Percentiles rank a stretch among this genome's conserved stretches.
phyloP scores from a whole-genome alignment of 306 rosid genomes.

The Cyclanthera cordifolia region DNA sequence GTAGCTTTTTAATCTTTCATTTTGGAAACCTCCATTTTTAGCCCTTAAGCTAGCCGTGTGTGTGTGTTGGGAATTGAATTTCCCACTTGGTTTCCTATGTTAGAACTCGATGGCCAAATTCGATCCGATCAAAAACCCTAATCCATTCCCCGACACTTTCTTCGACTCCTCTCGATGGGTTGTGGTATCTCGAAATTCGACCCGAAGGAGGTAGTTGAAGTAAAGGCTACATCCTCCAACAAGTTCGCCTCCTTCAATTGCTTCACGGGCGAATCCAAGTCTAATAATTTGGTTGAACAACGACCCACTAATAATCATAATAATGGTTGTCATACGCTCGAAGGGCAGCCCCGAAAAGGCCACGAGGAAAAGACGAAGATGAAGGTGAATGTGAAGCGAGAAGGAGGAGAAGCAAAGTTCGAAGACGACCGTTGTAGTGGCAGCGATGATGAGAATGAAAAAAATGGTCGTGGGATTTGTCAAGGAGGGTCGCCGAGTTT shows the following conservation, averaged over 20 bases:
- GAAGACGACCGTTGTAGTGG: not conserved
- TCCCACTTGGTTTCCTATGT: not conserved
- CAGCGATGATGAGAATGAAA: not conserved
- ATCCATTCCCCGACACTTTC: not conserved
- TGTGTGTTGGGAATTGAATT: too few relatives aligned
- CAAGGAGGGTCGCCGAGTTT: slow-evolving; percentile 46
- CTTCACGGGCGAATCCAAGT: not conserved
- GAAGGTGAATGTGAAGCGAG: too few relatives aligned
- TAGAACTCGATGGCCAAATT: not conserved
- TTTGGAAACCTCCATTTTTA: not conserved
- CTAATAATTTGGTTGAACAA: too few relatives aligned
- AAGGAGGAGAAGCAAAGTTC: not conserved
- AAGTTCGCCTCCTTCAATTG: not conserved
- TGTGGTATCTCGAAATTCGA: slow-evolving; percentile 43
- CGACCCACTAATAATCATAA: too few relatives aligned
- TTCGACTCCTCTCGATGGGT: slow-evolving; percentile 33
- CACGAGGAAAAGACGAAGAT: too few relatives aligned
- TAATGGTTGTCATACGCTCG: too few relatives aligned
- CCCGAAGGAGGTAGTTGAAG: not conserved
- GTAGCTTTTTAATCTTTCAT: not conserved
- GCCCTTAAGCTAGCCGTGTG: not conserved
- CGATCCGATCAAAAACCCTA: not conserved
- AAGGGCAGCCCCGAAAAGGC: too few relatives aligned
- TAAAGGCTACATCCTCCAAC: not conserved
- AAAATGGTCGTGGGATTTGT: not conserved